These are phyloP conservation scores for Arabidopsis hybrid DNA, from an alignment of 441 rosid genomes.

Conservation along the genomic window DNA sequence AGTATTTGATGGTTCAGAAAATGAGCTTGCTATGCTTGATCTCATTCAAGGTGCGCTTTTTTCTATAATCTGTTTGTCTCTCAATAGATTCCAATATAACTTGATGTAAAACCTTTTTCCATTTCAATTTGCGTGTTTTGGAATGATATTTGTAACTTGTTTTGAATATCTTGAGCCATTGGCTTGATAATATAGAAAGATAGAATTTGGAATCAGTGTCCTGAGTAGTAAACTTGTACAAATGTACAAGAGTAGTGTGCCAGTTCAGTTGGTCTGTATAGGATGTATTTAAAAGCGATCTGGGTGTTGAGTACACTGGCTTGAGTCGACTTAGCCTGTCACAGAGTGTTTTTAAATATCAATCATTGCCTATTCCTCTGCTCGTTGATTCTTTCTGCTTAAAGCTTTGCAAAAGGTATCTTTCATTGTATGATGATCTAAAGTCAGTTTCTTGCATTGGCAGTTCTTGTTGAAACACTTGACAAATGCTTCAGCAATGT, in stretches of 20 bases:
- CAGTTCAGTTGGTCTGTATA: not conserved
- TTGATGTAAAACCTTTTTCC: not conserved
- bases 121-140: not conserved
- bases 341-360: conserved; percentile 2
- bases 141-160: not conserved
- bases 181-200: not conserved
- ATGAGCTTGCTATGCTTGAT: conserved; percentile 97
- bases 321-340: not conserved
- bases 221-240: not conserved
- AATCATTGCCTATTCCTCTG: conserved; percentile 5
- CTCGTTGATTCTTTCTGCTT: not conserved
- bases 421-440: conserved; percentile 16
- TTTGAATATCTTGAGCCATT: conserved; percentile 10
- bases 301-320: not conserved
- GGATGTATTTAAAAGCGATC: not conserved
- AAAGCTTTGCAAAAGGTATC: not conserved
- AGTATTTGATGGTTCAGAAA: conserved; percentile 86
- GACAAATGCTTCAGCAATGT: conserved; percentile 99
- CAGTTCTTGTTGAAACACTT: conserved; percentile 96
- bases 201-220: conserved; percentile 15
- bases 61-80: not conserved
- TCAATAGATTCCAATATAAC: not conserved
- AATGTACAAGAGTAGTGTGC: not conserved
- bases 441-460: conserved; percentile 23
- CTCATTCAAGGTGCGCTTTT: conserved; percentile 76